Percentiles rank a stretch among this genome's conserved stretches.
Evolutionary conservation across 352 stramenopile genomes (phyloP).

Genomic region (Pythium brachiatum): DNA sequence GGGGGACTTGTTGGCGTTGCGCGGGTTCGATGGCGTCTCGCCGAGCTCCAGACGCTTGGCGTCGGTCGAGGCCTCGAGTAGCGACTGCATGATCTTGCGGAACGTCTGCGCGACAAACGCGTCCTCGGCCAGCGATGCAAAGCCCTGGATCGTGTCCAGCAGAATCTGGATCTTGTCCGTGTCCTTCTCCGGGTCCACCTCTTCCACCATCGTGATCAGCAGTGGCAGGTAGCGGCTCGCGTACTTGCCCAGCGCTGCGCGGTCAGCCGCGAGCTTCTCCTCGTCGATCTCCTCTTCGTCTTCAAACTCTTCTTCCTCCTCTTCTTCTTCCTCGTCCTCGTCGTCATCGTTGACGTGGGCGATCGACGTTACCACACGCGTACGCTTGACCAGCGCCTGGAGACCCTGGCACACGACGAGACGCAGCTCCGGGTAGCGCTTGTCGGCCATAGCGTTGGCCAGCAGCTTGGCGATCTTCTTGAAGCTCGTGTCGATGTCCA

Average conservation of each 20-base stretch:
- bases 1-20: conserved; percentile 37
- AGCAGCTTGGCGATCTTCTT: conserved; percentile 87
- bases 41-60: conserved; percentile 59
- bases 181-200: conserved; percentile 76
- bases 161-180: conserved; percentile 65
- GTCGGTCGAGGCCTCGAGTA: conserved; percentile 81
- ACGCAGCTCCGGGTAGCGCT: conserved; percentile 81
- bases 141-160: conserved; percentile 79
- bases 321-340: conserved; percentile 39
- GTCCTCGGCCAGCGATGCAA: conserved; percentile 70
- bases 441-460: conserved; percentile 83
- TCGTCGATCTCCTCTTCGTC: conserved; percentile 69
- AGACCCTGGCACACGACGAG: conserved; percentile 85
- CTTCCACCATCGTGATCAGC: conserved; percentile 81
- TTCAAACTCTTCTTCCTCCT: conserved; percentile 36
- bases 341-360: conserved; percentile 41
- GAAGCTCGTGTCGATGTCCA: conserved; percentile 78
- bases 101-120: conserved; percentile 69
- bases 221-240: conserved; percentile 81
- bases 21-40: conserved; percentile 28
- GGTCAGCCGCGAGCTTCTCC: conserved; percentile 69
- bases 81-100: conserved; percentile 89
- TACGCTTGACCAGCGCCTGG: conserved; percentile 75
- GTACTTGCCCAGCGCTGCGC: conserved; percentile 75
- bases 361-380: conserved; percentile 40